phyloP scores from a whole-genome alignment of 306 rosid species.

The Ormosia emarginata region DNA sequence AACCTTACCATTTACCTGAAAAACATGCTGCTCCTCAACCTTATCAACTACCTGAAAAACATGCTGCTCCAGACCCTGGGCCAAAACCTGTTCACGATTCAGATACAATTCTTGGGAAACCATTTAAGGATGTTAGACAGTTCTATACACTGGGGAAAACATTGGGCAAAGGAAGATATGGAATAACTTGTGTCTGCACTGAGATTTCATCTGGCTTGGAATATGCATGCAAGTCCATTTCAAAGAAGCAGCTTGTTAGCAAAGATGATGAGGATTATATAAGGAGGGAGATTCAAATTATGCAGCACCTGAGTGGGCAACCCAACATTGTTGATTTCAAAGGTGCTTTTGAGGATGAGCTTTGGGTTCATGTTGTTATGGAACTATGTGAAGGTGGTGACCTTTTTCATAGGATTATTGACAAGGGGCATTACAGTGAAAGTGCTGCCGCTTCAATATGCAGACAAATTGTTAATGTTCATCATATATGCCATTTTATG shows the following conservation, averaged over 20 bases:
- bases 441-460: conserved; percentile 82
- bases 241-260: conserved; percentile 68
- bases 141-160: conserved; percentile 60
- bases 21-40: conserved; percentile 10
- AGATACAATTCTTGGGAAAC: conserved; percentile 60
- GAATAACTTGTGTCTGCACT: conserved; percentile 68
- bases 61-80: conserved; percentile 21
- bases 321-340: conserved; percentile 86
- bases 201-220: conserved; percentile 60
- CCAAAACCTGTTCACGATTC: conserved; percentile 33
- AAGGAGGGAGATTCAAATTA: conserved; percentile 78
- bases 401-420: conserved; percentile 82
- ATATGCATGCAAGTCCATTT: conserved; percentile 84
- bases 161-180: conserved; percentile 84
- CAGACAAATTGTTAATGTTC: conserved; percentile 78
- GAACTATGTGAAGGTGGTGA: conserved; percentile 94
- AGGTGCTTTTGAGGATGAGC: conserved; percentile 79
- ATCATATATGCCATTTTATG: conserved; percentile 81
- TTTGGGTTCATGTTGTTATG: conserved; percentile 76
- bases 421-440: conserved; percentile 78
- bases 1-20: conserved; percentile 30
- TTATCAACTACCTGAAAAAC: conserved; percentile 20
- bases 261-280: conserved; percentile 64
- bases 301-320: conserved; percentile 95
- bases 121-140: conserved; percentile 65